Evolutionary conservation across 2,329 filamentous ascomycete species (phyloP).

Genomic region (Scytalidium lignicola): DNA sequence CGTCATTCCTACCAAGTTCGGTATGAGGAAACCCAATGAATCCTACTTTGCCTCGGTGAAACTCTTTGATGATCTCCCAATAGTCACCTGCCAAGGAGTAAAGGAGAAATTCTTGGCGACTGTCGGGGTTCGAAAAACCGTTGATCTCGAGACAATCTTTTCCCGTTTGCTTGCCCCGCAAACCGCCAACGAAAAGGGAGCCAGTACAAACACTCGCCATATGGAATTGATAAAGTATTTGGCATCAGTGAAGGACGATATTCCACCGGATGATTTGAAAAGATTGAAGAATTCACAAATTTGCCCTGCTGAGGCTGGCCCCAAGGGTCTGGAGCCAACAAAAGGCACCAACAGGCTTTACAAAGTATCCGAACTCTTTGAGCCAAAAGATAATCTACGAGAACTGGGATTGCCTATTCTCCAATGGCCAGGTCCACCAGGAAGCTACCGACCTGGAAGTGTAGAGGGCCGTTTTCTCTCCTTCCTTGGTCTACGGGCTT

Average conservation of each 20-base stretch:
- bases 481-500: constrained; percentile 65
- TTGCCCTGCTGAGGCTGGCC: constrained; percentile 69
- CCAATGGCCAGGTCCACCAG: constrained; percentile 69
- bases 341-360: constrained; percentile 53
- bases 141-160: constrained; percentile 92
- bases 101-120: constrained; percentile 86
- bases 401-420: constrained; percentile 69
- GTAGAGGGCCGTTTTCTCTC: constrained; percentile 71
- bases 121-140: constrained; percentile 88
- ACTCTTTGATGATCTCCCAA: constrained; percentile 88
- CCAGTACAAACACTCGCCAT: constrained; percentile 60
- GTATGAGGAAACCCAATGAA: constrained; percentile 80
- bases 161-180: constrained; percentile 66
- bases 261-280: constrained; percentile 74
- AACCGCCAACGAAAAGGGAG: constrained; percentile 40
- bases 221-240: constrained; percentile 93
- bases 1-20: constrained; percentile 83
- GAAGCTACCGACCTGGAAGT: constrained; percentile 58
- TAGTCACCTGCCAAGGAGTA: constrained; percentile 70
- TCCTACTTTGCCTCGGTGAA: constrained; percentile 93
- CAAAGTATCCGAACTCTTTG: constrained; percentile 73
- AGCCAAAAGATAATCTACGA: constrained; percentile 67
- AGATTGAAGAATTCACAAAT: constrained; percentile 74
- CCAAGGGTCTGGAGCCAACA: constrained; percentile 47
- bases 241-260: constrained; percentile 82